Percentiles rank a stretch among this genome's conserved stretches.
phyloP scores from a whole-genome alignment of 805 yeast genomes.

The Ogataea philodendri region DNA sequence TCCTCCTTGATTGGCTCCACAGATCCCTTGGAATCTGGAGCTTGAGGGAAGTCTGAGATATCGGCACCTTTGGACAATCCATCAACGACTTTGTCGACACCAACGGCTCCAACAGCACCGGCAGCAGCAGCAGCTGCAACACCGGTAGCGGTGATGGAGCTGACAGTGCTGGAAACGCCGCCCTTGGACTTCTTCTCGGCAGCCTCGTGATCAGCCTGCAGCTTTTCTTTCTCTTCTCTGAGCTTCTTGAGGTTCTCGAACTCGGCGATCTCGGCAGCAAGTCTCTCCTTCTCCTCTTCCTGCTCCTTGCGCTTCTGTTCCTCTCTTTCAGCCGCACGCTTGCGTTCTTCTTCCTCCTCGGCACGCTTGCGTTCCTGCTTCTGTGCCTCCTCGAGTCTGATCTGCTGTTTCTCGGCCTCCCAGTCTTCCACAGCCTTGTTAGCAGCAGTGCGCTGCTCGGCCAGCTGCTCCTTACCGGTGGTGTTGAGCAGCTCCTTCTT shows the following conservation, averaged over 20 bases:
- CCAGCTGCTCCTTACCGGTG: constrained; percentile 39
- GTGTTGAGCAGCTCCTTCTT: constrained; percentile 39
- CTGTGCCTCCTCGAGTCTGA: constrained; percentile 43
- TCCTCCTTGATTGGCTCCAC: constrained; percentile 36
- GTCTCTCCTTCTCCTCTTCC: constrained; percentile 33
- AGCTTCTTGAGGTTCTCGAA: constrained; percentile 41
- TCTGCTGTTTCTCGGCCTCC: constrained; percentile 44
- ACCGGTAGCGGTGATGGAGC: constrained; percentile 8
- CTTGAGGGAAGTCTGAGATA: constrained; percentile 8
- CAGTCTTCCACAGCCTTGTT: constrained; percentile 40
- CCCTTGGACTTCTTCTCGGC: constrained; percentile 4
- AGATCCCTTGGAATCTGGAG: constrained; percentile 21
- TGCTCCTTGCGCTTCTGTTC: constrained; percentile 32
- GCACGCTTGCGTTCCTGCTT: constrained; percentile 45
- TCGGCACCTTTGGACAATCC: constrained; percentile 18
- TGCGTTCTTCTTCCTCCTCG: constrained; percentile 39
- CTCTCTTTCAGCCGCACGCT: constrained; percentile 41
- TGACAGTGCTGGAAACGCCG: constrained; percentile 1
- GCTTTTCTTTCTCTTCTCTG: constrained; percentile 40
- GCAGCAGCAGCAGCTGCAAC: constrained; percentile 20
- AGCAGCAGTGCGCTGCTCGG: constrained; percentile 40
- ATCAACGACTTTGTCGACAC: constrained; percentile 24
- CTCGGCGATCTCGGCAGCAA: constrained; percentile 39
- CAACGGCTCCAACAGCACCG: constrained; percentile 25
- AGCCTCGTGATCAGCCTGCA: constrained; percentile 23